Evolutionary conservation across 225 moss, liverwort and hornwort genomes (phyloP).

Genomic region (Anthoceros angustus): DNA sequence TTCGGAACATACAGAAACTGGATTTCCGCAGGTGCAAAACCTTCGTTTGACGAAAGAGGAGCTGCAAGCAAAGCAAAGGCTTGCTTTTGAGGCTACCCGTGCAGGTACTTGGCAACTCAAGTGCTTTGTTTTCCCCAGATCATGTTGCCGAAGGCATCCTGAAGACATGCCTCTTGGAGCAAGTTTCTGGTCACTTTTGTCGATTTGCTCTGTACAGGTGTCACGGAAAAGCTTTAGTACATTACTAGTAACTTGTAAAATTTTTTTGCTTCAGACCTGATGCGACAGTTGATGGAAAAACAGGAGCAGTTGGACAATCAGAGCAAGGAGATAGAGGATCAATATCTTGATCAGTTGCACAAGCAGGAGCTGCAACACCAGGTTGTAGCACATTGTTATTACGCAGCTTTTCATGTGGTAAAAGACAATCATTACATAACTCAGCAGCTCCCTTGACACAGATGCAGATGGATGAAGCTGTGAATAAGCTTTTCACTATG

Average conservation of each 20-base stretch:
- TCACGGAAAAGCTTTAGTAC: neutral
- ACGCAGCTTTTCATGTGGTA: neutral
- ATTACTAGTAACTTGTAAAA: neutral
- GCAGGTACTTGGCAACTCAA: conserved; percentile 16
- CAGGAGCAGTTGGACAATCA: conserved; percentile 29
- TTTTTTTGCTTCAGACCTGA: conserved; percentile 21
- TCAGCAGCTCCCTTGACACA: neutral
- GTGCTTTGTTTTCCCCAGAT: neutral
- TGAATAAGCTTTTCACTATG: neutral
- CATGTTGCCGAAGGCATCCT: too few species aligned
- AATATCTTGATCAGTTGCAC: neutral
- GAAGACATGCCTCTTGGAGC: too few species aligned
- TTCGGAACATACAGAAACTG: neutral
- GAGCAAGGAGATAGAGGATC: conserved; percentile 24
- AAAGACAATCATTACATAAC: neutral
- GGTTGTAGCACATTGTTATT: neutral
- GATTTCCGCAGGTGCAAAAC: conserved; percentile 28
- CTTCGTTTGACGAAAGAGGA: conserved; percentile 43
- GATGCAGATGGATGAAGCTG: neutral
- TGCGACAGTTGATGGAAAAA: conserved; percentile 19
- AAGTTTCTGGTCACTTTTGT: too few species aligned
- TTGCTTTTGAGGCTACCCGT: conserved; percentile 37
- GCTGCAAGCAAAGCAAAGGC: conserved; percentile 32
- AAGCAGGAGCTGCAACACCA: conserved; percentile 2
- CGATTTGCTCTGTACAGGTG: too few species aligned